Evolutionary conservation across 2,329 filamentous ascomycete species (phyloP).

Genomic region (Pseudogymnoascus sp.): DNA sequence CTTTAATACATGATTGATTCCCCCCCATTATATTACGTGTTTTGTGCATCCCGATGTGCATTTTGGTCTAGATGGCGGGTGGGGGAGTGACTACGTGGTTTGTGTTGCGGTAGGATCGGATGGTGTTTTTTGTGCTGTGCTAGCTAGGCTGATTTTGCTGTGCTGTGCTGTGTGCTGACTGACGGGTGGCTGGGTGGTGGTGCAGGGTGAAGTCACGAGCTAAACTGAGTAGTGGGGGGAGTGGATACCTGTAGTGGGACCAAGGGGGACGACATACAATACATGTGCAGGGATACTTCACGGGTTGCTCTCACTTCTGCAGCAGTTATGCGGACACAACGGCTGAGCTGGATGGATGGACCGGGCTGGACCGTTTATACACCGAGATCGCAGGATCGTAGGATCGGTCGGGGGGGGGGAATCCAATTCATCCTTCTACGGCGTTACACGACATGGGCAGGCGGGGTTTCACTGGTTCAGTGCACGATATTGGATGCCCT

Average conservation of each 20-base stretch:
- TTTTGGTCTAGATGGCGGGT: too few relatives aligned
- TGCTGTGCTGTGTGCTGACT: neutral
- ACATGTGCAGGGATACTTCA: too few relatives aligned
- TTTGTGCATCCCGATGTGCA: neutral
- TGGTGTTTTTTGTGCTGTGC: neutral
- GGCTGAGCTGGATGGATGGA: neutral
- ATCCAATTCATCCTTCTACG: neutral
- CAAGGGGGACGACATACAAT: too few relatives aligned
- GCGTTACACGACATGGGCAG: neutral
- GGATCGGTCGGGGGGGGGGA: neutral
- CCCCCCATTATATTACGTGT: neutral
- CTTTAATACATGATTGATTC: slow-evolving; percentile 3
- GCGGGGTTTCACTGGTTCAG: neutral
- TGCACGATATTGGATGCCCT: too few relatives aligned
- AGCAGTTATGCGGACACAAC: too few relatives aligned
- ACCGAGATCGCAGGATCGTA: neutral
- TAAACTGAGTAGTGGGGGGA: too few relatives aligned
- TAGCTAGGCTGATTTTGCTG: neutral
- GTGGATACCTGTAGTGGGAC: too few relatives aligned
- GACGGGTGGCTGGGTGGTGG: too few relatives aligned
- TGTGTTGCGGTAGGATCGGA: neutral
- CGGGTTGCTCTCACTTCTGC: too few relatives aligned
- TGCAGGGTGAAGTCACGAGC: too few relatives aligned
- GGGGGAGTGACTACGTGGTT: neutral
- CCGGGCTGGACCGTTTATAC: neutral